phyloP scores from a whole-genome alignment of 2,329 filamentous ascomycete species.

The Endothia cerciana region DNA sequence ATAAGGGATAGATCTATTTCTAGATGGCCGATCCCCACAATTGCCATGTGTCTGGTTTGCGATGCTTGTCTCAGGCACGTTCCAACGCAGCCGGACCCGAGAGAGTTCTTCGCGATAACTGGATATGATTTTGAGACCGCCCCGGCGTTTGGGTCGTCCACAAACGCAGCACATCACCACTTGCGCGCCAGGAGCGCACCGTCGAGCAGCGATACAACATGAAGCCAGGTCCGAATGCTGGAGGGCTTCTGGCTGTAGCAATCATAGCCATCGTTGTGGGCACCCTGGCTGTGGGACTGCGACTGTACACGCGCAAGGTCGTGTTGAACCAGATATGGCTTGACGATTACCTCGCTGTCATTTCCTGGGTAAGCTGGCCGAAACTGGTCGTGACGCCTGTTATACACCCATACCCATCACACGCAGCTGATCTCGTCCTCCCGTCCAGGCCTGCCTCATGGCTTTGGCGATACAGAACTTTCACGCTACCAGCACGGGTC shows the following conservation, averaged over 20 bases:
- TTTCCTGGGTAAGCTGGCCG: slow-evolving; percentile 44
- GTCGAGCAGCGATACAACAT: slow-evolving; percentile 1
- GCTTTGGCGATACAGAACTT: slow-evolving; percentile 12
- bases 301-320: slow-evolving; percentile 37
- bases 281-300: slow-evolving; percentile 32
- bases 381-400: slow-evolving; percentile 20
- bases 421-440: slow-evolving; percentile 11
- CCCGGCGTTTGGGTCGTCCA: neutral
- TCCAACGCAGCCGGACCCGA: neutral
- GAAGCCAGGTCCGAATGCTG: slow-evolving; percentile 14
- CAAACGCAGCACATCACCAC: neutral
- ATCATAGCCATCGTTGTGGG: slow-evolving; percentile 7
- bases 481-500: slow-evolving; percentile 21
- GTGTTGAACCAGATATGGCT: slow-evolving; percentile 36
- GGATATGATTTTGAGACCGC: slow-evolving; percentile 1
- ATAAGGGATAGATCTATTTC: slow-evolving; percentile 1
- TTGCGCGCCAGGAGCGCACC: neutral
- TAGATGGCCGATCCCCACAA: slow-evolving; percentile 7
- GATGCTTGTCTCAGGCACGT: neutral
- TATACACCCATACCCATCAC: neutral
- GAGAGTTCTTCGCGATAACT: neutral
- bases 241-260: slow-evolving; percentile 13
- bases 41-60: neutral
- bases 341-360: slow-evolving; percentile 39
- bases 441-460: slow-evolving; percentile 25